Evolutionary conservation across 2,329 filamentous ascomycete genomes (phyloP).

Genomic region (Dryadomyces quercus-mongolicae): DNA sequence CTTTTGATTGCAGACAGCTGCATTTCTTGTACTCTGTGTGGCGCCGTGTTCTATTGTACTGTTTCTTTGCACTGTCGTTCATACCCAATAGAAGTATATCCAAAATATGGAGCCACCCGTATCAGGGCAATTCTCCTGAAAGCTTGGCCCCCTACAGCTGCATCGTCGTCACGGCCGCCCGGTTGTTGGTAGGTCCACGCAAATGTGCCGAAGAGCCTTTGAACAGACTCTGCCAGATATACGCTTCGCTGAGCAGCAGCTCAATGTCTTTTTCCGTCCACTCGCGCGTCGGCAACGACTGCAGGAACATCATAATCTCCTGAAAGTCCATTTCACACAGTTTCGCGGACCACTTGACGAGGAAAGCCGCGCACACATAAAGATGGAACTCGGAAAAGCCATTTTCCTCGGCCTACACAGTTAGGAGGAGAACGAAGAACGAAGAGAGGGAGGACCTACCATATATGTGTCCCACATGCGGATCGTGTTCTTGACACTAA

Average conservation of each 20-base stretch:
- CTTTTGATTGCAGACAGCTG: neutral
- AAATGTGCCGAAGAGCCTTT: constrained; percentile 89
- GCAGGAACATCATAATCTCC: constrained; percentile 98
- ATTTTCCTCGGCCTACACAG: constrained; percentile 77
- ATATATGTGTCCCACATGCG: constrained; percentile 99
- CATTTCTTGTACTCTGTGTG: too few species aligned
- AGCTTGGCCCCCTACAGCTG: constrained; percentile 26
- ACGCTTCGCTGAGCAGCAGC: constrained; percentile 86
- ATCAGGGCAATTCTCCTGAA: too few species aligned
- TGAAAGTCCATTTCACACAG: constrained; percentile 95
- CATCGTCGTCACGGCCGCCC: constrained; percentile 27
- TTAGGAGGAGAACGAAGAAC: neutral
- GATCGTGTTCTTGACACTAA: constrained; percentile 92
- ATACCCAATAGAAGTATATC: neutral
- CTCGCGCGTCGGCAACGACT: constrained; percentile 78
- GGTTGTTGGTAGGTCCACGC: constrained; percentile 27
- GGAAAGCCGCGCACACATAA: constrained; percentile 93
- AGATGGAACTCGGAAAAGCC: constrained; percentile 97
- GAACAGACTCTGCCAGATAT: constrained; percentile 97
- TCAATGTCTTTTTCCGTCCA: constrained; percentile 99
- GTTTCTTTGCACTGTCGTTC: neutral
- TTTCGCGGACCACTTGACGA: constrained; percentile 97
- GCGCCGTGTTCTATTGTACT: too few species aligned
- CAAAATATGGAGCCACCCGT: too few species aligned
- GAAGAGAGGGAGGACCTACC: constrained; percentile 37